Evolutionary conservation across 129 eudicot genomes (phyloP).

Genomic region (Lactuca saligna): DNA sequence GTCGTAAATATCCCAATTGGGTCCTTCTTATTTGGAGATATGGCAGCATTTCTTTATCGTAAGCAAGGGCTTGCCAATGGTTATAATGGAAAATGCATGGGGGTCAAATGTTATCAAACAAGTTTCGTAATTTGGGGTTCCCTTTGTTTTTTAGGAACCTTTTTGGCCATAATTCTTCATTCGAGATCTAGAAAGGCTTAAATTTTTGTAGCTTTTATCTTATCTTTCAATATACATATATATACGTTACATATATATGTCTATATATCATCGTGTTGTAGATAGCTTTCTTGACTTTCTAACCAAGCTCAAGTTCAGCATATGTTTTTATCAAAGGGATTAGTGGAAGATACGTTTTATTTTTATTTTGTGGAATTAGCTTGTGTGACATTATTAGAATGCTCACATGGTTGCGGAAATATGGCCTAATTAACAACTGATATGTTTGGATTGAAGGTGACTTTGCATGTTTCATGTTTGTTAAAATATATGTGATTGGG

Average conservation of each 20-base stretch:
- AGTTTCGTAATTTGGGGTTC: conserved; percentile 78
- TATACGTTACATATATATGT: neutral
- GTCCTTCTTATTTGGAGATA: conserved; percentile 73
- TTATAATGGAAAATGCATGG: conserved; percentile 60
- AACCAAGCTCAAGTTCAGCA: conserved; percentile 17
- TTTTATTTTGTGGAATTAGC: neutral
- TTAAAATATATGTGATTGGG: neutral
- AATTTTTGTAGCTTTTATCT: neutral
- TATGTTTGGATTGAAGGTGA: conserved; percentile 3
- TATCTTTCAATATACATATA: neutral
- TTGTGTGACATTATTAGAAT: neutral
- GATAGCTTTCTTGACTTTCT: neutral
- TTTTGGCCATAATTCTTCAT: conserved; percentile 64
- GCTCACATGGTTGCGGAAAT: conserved; percentile 19
- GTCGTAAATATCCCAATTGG: conserved; percentile 83
- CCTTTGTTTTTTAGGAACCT: conserved; percentile 60
- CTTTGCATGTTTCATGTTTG: neutral
- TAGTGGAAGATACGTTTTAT: neutral
- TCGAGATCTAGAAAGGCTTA: conserved; percentile 43
- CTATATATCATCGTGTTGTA: neutral
- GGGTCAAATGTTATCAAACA: conserved; percentile 59
- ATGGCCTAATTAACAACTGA: conserved; percentile 20
- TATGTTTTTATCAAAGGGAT: neutral
- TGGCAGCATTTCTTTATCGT: conserved; percentile 71
- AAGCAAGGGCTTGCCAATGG: conserved; percentile 25